Percentiles rank a stretch among this genome's conserved stretches.
These are phyloP conservation scores for Epichloe brachyelytri DNA, from an alignment of 2,329 filamentous ascomycete genomes.

Conservation along the genomic window DNA sequence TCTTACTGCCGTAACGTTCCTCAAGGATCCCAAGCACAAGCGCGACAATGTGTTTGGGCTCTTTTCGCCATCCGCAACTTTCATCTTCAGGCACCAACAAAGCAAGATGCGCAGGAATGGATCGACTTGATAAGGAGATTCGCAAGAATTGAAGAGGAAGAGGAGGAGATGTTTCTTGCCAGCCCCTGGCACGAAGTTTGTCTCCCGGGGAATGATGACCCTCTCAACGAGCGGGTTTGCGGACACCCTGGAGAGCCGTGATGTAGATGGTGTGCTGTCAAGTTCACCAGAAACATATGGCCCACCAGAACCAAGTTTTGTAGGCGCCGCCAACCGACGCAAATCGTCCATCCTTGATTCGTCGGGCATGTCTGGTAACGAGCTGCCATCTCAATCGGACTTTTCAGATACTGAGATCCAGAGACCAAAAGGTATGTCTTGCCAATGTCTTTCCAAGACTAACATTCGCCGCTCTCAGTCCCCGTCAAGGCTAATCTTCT, in stretches of 20 bases:
- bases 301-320: slow-evolving; percentile 22
- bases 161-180: slow-evolving; percentile 67
- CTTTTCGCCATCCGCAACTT: slow-evolving; percentile 88
- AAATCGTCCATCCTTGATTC: slow-evolving; percentile 52
- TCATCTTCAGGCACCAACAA: slow-evolving; percentile 67
- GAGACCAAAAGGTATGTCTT: slow-evolving; percentile 25
- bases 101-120: slow-evolving; percentile 74
- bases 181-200: slow-evolving; percentile 45
- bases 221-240: background rate
- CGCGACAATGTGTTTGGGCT: slow-evolving; percentile 81
- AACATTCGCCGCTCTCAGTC: background rate
- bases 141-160: slow-evolving; percentile 76
- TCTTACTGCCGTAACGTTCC: slow-evolving; percentile 76
- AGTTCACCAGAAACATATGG: slow-evolving; percentile 48
- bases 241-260: slow-evolving; percentile 11
- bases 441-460: background rate
- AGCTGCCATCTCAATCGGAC: slow-evolving; percentile 72
- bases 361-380: slow-evolving; percentile 49
- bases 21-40: slow-evolving; percentile 81
- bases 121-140: slow-evolving; percentile 67
- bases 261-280: slow-evolving; percentile 33
- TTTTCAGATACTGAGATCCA: slow-evolving; percentile 58
- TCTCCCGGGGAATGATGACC: slow-evolving; percentile 18
- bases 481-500: background rate
- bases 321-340: slow-evolving; percentile 27